These are phyloP conservation scores for Lodderomyces pseudojiufengensis DNA, from an alignment of 1,139 yeast genomes.

Conservation along the genomic window DNA sequence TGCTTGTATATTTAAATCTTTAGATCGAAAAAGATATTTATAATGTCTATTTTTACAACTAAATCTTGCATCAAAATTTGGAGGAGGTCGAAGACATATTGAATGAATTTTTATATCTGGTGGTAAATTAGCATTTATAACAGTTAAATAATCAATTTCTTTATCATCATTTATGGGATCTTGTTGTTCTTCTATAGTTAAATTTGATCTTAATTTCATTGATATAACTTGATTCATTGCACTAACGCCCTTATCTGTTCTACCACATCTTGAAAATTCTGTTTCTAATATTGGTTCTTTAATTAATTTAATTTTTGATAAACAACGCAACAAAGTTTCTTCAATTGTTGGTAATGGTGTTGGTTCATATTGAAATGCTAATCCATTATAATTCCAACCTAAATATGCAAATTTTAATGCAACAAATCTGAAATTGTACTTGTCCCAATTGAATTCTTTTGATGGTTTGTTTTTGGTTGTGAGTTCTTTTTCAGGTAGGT, in stretches of 20 bases:
- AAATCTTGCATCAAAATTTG: constrained; percentile 85
- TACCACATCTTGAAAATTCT: constrained; percentile 85
- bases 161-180: constrained; percentile 51
- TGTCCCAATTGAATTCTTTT: constrained; percentile 65
- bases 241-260: constrained; percentile 96
- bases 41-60: constrained; percentile 83
- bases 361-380: constrained; percentile 72
- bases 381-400: constrained; percentile 93
- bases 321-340: constrained; percentile 65
- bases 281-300: constrained; percentile 60
- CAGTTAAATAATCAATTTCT: constrained; percentile 74
- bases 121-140: constrained; percentile 76
- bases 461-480: background rate
- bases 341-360: constrained; percentile 89
- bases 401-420: constrained; percentile 82
- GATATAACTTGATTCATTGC: constrained; percentile 96
- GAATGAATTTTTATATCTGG: constrained; percentile 79
- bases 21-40: constrained; percentile 64
- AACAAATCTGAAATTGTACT: constrained; percentile 62
- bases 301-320: constrained; percentile 64
- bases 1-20: constrained; percentile 52
- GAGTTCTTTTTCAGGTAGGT: background rate
- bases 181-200: constrained; percentile 55
- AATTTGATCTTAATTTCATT: constrained; percentile 65
- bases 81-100: constrained; percentile 78